Evolutionary conservation across 257 asterid species (phyloP).

Genomic region (Nicotiana otophora): DNA sequence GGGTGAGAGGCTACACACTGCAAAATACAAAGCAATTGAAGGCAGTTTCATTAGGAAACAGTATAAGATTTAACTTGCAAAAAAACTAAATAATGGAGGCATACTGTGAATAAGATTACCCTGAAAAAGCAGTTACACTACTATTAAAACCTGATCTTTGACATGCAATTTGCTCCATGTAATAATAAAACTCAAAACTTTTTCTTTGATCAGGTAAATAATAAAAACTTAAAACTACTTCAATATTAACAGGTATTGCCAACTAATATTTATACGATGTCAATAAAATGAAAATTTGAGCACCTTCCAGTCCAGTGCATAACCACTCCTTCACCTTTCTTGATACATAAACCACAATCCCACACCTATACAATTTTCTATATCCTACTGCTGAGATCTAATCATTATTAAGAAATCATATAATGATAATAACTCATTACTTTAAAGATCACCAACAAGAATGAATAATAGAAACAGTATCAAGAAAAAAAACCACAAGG

Average conservation of each 20-base stretch:
- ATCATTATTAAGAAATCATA: neutral
- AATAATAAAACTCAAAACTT: too few relatives aligned
- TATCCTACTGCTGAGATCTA: neutral
- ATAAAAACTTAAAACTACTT: neutral
- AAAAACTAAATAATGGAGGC: neutral
- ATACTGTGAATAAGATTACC: neutral
- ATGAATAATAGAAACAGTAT: neutral
- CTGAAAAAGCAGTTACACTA: too few relatives aligned
- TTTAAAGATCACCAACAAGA: neutral
- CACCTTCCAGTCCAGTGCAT: neutral
- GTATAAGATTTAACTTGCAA: neutral
- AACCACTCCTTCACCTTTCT: neutral
- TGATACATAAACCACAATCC: neutral
- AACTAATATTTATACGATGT: too few relatives aligned
- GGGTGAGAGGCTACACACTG: slow-evolving; percentile 38
- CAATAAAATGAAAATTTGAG: neutral
- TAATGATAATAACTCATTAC: neutral
- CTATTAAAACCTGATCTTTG: too few relatives aligned
- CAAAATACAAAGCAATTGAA: slow-evolving; percentile 11
- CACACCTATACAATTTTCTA: neutral
- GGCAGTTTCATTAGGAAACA: neutral
- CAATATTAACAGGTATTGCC: neutral
- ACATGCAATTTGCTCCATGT: too few relatives aligned
- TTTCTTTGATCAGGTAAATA: neutral
- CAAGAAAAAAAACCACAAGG: neutral